Percentiles rank a stretch among this genome's conserved stretches.
Conservation (phyloP, 2,329 filamentous ascomycete genomes). For the Beauveria australis region DNA sequence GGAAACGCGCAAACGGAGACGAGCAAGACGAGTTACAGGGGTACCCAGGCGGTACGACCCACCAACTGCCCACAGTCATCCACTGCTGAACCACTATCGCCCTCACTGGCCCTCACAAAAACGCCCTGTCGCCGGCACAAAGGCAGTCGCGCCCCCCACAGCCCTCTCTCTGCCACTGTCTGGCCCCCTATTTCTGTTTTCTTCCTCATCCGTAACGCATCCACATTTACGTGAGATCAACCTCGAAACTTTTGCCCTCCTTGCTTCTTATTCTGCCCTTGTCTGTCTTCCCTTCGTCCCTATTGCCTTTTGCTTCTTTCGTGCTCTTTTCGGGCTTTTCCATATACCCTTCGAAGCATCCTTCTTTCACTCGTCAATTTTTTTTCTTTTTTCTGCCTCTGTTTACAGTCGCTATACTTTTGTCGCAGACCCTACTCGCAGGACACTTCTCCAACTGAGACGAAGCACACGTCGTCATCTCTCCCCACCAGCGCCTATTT, state of each 20-base stretch:
- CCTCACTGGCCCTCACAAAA: too few species aligned
- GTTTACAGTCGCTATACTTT: not conserved
- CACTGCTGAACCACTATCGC: too few species aligned
- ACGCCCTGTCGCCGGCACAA: too few species aligned
- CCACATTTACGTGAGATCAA: not conserved
- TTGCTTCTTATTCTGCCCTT: slow-evolving; percentile 7
- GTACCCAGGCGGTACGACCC: too few species aligned
- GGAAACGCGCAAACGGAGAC: too few species aligned
- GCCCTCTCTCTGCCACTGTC: too few species aligned
- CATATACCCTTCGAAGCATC: not conserved
- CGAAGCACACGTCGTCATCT: slow-evolving; percentile 11
- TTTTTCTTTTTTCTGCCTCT: not conserved
- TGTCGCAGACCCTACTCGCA: not conserved
- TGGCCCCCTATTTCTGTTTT: too few species aligned
- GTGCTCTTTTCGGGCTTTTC: not conserved
- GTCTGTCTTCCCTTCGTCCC: not conserved
- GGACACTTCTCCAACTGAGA: not conserved
- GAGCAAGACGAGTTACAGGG: too few species aligned
- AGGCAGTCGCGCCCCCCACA: too few species aligned
- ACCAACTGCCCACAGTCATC: too few species aligned
- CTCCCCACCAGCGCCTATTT: slow-evolving; percentile 10
- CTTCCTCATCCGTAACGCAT: too few species aligned
- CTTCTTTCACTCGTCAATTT: not conserved
- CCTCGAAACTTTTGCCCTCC: slow-evolving; percentile 4
- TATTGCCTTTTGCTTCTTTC: not conserved